A percentile compares a stretch with the other conserved stretches of the same genome.
These are phyloP conservation scores for Sechiopsis laciniata DNA, from an alignment of 306 rosid genomes.

Conservation along the genomic window DNA sequence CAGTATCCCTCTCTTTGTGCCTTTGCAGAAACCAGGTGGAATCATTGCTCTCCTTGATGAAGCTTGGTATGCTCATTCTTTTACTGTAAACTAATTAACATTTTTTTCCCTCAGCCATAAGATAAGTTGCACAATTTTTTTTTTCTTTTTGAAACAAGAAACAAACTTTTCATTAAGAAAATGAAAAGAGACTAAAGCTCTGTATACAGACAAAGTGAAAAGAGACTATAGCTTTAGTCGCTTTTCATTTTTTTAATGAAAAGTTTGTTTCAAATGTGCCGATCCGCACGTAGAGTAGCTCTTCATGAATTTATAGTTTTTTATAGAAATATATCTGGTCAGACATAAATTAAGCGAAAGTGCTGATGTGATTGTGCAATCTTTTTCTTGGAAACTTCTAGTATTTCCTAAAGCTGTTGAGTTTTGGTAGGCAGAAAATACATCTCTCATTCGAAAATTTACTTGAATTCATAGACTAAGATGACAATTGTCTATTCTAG, in stretches of 20 bases:
- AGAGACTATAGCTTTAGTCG: too few species aligned
- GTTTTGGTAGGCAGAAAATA: conserved; percentile 4
- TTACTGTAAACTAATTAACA: not conserved
- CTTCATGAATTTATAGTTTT: not conserved
- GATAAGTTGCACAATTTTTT: not conserved
- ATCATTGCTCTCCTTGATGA: conserved; percentile 84
- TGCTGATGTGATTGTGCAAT: not conserved
- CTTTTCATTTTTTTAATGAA: too few species aligned
- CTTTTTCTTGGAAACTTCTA: not conserved
- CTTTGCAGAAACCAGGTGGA: conserved; percentile 89
- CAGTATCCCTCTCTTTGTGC: conserved; percentile 18
- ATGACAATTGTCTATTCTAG: not conserved
- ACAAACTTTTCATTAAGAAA: too few species aligned
- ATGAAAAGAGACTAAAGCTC: too few species aligned
- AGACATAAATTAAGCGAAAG: not conserved
- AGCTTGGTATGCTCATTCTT: conserved; percentile 66
- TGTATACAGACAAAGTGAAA: too few species aligned
- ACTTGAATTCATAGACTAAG: not conserved
- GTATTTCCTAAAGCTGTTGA: not conserved
- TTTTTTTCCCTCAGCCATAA: conserved; percentile 26
- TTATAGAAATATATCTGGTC: not conserved
- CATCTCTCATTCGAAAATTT: not conserved
- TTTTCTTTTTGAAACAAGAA: too few species aligned
- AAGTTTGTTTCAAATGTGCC: not conserved
- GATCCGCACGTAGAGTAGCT: not conserved